Percentiles rank a stretch among this genome's conserved stretches.
Evolutionary conservation across 2,329 filamentous ascomycete genomes (phyloP).

Genomic region (Fusarium fujikuroi): DNA sequence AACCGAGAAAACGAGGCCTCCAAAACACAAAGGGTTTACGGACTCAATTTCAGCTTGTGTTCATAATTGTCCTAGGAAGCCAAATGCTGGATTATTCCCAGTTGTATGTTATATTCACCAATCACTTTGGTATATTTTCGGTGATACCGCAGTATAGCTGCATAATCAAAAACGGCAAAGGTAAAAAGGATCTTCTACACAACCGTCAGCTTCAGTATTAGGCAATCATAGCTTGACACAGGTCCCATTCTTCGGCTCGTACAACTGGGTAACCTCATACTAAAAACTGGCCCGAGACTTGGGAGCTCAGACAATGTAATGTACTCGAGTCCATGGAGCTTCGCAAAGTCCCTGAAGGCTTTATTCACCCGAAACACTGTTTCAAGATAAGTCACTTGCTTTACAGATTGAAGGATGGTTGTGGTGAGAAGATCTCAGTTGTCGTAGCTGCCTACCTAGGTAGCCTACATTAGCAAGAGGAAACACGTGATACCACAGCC

Average conservation of each 20-base stretch:
- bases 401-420: background rate
- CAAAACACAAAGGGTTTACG: background rate
- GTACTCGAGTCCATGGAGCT: background rate
- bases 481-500: slow-evolving; percentile 28
- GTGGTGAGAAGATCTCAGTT: background rate
- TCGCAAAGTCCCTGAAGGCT: background rate
- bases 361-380: slow-evolving; percentile 5
- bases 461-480: background rate
- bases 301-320: background rate
- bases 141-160: background rate
- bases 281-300: slow-evolving; percentile 20
- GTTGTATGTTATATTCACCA: background rate
- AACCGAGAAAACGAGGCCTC: background rate
- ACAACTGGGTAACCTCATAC: slow-evolving; percentile 2
- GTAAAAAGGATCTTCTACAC: background rate
- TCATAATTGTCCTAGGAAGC: background rate
- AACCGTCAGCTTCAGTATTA: background rate
- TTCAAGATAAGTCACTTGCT: background rate
- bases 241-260: slow-evolving; percentile 6
- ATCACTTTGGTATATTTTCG: too few species aligned
- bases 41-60: background rate
- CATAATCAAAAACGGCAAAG: background rate
- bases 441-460: background rate
- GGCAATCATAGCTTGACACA: slow-evolving; percentile 30
- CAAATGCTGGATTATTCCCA: background rate